These are phyloP conservation scores for Vaccinium myrtillus DNA, from an alignment of 148 eudicot species.

Conservation along the genomic window DNA sequence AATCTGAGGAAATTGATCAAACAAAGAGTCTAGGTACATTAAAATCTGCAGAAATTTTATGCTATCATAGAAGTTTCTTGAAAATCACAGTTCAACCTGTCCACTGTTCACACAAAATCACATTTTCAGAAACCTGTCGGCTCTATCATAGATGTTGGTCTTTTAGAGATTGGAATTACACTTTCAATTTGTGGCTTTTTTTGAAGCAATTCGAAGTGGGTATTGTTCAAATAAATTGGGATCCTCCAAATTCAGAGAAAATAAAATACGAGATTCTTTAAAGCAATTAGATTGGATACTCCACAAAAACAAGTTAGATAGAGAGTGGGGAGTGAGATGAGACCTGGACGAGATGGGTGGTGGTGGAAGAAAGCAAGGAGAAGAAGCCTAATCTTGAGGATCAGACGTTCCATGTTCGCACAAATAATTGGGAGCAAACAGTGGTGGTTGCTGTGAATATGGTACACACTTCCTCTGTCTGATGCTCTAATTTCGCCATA, in stretches of 20 bases:
- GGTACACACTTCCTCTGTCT: background rate
- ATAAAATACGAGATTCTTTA: background rate
- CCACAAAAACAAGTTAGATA: background rate
- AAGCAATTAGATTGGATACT: background rate
- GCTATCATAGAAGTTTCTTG: background rate
- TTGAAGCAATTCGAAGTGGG: background rate
- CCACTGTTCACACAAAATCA: background rate
- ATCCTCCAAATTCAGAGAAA: background rate
- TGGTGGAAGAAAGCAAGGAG: constrained; percentile 19
- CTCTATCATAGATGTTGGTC: too few relatives aligned
- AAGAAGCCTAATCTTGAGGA: constrained; percentile 17
- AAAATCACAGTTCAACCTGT: background rate
- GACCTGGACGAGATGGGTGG: constrained; percentile 22
- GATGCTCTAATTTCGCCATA: constrained; percentile 3
- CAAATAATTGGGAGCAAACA: background rate
- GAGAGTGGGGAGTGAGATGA: background rate
- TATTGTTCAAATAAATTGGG: background rate
- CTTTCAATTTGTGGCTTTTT: background rate
- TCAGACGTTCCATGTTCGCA: constrained; percentile 11
- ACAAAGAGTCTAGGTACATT: background rate
- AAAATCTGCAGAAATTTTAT: background rate
- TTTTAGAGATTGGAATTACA: too few relatives aligned
- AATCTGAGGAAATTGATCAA: background rate
- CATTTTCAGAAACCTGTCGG: too few relatives aligned
- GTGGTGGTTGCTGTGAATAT: background rate